Conservation (phyloP, 139 green algal species). For the Eudorina sp. region DNA sequence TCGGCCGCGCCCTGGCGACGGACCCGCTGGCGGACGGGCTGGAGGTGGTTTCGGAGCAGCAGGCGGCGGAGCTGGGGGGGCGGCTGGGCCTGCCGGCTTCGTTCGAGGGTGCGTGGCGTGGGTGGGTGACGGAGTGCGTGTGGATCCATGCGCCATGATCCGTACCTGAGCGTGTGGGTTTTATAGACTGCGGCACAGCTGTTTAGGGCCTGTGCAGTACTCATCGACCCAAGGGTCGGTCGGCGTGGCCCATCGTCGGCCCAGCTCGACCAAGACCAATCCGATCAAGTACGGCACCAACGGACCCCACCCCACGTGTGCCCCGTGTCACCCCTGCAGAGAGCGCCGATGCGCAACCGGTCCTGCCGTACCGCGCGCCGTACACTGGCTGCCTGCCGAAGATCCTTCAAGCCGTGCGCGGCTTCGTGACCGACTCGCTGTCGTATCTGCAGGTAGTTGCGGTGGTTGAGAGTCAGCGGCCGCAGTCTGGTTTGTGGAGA, state of each 20-base stretch:
- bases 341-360: neutral
- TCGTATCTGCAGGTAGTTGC: conserved; percentile 43
- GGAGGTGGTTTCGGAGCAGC: conserved; percentile 28
- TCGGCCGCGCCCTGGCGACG: conserved; percentile 2
- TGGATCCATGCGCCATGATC: too few relatives aligned
- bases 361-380: conserved; percentile 61
- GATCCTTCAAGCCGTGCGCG: conserved; percentile 53
- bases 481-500: too few relatives aligned
- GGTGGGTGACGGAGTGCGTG: too few relatives aligned
- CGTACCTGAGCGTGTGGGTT: too few relatives aligned
- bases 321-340: neutral
- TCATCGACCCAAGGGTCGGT: too few relatives aligned
- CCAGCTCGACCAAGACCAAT: too few relatives aligned
- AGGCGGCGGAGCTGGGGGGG: conserved; percentile 48
- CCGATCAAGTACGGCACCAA: too few relatives aligned
- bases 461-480: too few relatives aligned
- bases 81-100: conserved; percentile 69
- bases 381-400: conserved; percentile 65
- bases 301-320: neutral
- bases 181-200: too few relatives aligned
- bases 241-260: too few relatives aligned
- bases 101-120: conserved; percentile 49
- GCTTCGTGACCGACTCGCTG: conserved; percentile 61
- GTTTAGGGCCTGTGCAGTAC: too few relatives aligned
- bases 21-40: conserved; percentile 22